phyloP scores from a whole-genome alignment of 2,329 filamentous ascomycete species.

The Lasiodiplodia theobromae region DNA sequence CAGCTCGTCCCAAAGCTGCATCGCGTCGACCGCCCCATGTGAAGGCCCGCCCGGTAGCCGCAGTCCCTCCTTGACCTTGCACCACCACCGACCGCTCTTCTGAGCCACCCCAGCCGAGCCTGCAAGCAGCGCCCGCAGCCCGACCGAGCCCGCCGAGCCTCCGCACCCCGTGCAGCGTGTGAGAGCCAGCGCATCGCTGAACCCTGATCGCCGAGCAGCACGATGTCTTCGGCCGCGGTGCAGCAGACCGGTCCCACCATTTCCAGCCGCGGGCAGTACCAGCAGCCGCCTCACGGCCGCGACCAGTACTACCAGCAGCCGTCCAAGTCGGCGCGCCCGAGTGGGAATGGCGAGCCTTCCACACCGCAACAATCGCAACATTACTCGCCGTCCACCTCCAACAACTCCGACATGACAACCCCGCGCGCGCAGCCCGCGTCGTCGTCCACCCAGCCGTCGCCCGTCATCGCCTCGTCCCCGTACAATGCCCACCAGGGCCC shows the following conservation, averaged over 20 bases:
- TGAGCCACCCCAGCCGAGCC: constrained; percentile 8
- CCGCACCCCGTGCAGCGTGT: constrained; percentile 22
- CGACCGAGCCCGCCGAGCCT: constrained; percentile 24
- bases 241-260: constrained; percentile 39
- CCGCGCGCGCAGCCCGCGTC: constrained; percentile 54
- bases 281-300: constrained; percentile 35
- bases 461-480: constrained; percentile 56
- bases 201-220: constrained; percentile 31
- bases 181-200: constrained; percentile 25
- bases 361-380: constrained; percentile 43
- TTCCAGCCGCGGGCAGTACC: constrained; percentile 38
- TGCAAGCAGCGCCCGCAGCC: constrained; percentile 5
- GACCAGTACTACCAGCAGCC: constrained; percentile 36
- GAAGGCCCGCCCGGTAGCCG: constrained; percentile 25
- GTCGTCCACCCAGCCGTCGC: constrained; percentile 51
- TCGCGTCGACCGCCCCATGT: constrained; percentile 28
- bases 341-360: constrained; percentile 49
- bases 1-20: constrained; percentile 24
- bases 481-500: constrained; percentile 64
- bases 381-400: constrained; percentile 44
- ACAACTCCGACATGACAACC: constrained; percentile 46
- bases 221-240: constrained; percentile 49
- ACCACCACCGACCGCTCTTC: constrained; percentile 25
- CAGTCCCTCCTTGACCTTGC: constrained; percentile 27
- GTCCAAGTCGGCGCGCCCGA: constrained; percentile 44